Base-by-base conservation (phyloP, 2,329 filamentous ascomycete genomes). In the Colletotrichum sp. region DNA sequence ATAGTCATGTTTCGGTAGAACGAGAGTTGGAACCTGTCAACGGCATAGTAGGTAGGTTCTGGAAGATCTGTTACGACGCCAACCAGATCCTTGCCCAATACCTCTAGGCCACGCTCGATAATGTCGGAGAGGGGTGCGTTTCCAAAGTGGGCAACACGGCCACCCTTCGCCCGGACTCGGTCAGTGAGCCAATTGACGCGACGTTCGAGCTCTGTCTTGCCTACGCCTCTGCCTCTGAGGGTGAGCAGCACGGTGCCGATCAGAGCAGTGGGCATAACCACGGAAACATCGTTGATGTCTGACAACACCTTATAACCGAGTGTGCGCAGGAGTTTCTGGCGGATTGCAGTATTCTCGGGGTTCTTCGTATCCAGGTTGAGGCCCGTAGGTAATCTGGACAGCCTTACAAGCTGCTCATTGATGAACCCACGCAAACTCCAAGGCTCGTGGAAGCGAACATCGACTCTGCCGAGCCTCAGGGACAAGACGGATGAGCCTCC, bases 1-100 rank as follows among this genome's bases (percentile, higher is more conserved):
- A 99, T 99, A 0, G 96, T 98, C 97, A 99, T 99, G 85, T 99
- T 99, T 69, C 97, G 94, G 86, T 99, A 99, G 85, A 99, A 99
- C 0, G 96, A 98, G 12, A 99, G 90, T 83, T 99, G 97, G 87
- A 99, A 99, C 69, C 96, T 92, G 84, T 99, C 97, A 52, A 98
- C 96, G 6, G 97, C 97, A 81, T 95, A 98, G 85, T 95, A 99
- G 0, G 97, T 99, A 21, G 95, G 95, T 83, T 99, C 97, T 0
- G 95, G 94, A 7, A 99, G 87, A 1, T 94, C 95, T 49, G 93
- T 90, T 0, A 98, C 90, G 6, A 93, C 88, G 6, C 96, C 95
- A 0, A 99, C 96, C 2, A 99, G 90, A 67, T 97, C 94, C 70
- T 95, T 95, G 0, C 97, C 97, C 1, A 99, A 89, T 1, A 99